Evolutionary conservation across 495 filamentous ascomycete genomes (phyloP).

Genomic region (Eremomyces bilateralis): DNA sequence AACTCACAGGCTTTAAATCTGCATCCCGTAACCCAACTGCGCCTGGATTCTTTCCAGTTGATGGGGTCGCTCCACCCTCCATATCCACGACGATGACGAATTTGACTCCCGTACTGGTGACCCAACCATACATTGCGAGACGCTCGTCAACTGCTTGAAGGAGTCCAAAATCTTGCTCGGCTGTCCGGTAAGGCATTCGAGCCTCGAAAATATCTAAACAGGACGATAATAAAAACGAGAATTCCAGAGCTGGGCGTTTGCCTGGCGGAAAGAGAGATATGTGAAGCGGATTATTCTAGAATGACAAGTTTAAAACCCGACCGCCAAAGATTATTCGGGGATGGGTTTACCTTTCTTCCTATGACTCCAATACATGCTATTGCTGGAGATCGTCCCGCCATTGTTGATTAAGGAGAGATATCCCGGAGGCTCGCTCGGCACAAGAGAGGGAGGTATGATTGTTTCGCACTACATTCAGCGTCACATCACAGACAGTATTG

Average conservation of each 20-base stretch:
- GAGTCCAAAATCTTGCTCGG: constrained; percentile 71
- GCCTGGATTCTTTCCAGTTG: constrained; percentile 16
- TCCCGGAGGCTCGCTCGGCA: no score
- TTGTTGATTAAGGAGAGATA: no score
- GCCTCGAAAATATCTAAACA: constrained; percentile 87
- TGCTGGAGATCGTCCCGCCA: constrained; percentile 26
- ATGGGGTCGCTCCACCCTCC: constrained; percentile 28
- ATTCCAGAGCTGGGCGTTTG: constrained; percentile 45
- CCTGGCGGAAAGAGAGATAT: constrained; percentile 66
- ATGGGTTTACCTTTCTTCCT: constrained; percentile 50
- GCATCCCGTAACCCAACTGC: constrained; percentile 47
- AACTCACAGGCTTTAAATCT: constrained; percentile 55
- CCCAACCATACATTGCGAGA: constrained; percentile 77
- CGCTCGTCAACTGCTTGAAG: constrained; percentile 85
- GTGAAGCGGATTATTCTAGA: constrained; percentile 87
- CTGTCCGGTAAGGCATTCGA: constrained; percentile 38
- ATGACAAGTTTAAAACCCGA: not conserved
- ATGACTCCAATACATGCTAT: constrained; percentile 89
- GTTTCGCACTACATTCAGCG: no score
- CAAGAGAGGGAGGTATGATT: no score
- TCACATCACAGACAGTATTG: no score
- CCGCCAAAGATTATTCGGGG: not conserved
- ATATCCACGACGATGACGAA: constrained; percentile 78
- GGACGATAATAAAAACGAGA: constrained; percentile 73
- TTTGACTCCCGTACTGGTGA: constrained; percentile 90